These are phyloP conservation scores for Gracilaria gracilis DNA, from an alignment of 23 red algal genomes.

Conservation along the genomic window DNA sequence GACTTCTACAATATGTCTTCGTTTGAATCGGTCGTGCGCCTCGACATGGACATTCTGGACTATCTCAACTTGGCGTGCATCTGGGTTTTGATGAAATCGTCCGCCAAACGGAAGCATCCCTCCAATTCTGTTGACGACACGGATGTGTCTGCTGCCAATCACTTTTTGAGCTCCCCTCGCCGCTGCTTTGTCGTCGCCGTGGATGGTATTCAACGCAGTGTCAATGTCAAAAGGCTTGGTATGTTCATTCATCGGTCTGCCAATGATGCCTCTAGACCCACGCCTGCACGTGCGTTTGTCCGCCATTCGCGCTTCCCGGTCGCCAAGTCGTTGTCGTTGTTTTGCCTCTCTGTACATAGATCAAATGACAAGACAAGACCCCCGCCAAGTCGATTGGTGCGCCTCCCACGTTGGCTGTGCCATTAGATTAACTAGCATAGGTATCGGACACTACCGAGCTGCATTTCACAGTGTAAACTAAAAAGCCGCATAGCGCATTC, in stretches of 20 bases:
- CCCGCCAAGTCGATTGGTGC: neutral
- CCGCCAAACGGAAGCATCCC: neutral
- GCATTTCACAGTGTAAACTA: neutral
- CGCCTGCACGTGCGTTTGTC: neutral
- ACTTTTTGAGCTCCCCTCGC: conserved; percentile 65
- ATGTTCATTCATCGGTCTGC: conserved; percentile 32
- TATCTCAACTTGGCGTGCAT: conserved; percentile 53
- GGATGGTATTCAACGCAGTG: conserved; percentile 35
- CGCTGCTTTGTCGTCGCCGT: conserved; percentile 53
- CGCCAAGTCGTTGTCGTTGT: conserved; percentile 31
- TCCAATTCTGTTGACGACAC: conserved; percentile 65
- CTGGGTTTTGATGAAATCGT: conserved; percentile 58
- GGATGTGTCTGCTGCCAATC: conserved; percentile 45
- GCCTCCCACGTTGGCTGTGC: conserved; percentile 8
- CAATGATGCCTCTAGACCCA: neutral
- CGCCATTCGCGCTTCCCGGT: neutral
- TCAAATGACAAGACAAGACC: conserved; percentile 20
- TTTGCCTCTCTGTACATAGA: conserved; percentile 44
- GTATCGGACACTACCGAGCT: neutral
- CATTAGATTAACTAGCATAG: too few species aligned
- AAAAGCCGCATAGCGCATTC: neutral
- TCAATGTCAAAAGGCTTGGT: conserved; percentile 36
- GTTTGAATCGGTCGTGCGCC: conserved; percentile 57
- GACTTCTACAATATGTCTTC: conserved; percentile 69
- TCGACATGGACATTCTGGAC: conserved; percentile 72